Evolutionary conservation across 495 filamentous ascomycete genomes (phyloP).

Genomic region (Thozetella sp.): DNA sequence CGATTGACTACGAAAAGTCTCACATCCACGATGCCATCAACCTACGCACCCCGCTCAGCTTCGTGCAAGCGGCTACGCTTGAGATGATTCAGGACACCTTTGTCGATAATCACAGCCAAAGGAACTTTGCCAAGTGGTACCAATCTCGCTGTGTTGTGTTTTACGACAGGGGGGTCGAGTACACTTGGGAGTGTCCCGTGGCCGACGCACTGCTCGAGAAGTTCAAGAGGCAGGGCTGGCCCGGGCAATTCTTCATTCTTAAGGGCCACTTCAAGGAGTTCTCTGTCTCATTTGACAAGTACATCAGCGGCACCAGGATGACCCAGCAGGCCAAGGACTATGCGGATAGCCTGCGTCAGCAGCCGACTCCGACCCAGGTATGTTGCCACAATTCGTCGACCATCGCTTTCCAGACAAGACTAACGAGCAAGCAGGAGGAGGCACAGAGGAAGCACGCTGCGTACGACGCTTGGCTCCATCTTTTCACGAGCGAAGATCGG

Average conservation of each 20-base stretch:
- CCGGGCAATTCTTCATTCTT: conserved; percentile 44
- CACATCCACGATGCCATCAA: conserved; percentile 50
- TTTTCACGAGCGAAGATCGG: conserved; percentile 36
- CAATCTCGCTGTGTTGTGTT: conserved; percentile 46
- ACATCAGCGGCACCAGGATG: conserved; percentile 41
- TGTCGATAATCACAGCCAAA: conserved; percentile 41
- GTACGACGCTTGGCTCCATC: conserved; percentile 37
- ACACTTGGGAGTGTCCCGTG: conserved; percentile 45
- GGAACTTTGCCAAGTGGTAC: conserved; percentile 44
- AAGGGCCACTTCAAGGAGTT: conserved; percentile 53
- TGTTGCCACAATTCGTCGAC: neutral
- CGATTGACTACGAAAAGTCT: conserved; percentile 41
- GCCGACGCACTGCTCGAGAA: conserved; percentile 40
- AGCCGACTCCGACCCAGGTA: conserved; percentile 29
- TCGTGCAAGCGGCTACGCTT: conserved; percentile 37
- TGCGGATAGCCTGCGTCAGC: conserved; percentile 34
- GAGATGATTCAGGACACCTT: conserved; percentile 51
- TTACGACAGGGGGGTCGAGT: conserved; percentile 45
- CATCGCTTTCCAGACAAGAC: neutral
- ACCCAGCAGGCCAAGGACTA: conserved; percentile 40
- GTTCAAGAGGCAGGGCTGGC: conserved; percentile 40
- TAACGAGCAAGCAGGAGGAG: conserved; percentile 28
- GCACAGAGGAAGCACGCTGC: conserved; percentile 18
- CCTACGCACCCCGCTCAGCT: conserved; percentile 41
- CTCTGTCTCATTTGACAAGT: conserved; percentile 42